Conservation (phyloP, 2,329 filamentous ascomycete species). For the Lecanosticta acicola region DNA sequence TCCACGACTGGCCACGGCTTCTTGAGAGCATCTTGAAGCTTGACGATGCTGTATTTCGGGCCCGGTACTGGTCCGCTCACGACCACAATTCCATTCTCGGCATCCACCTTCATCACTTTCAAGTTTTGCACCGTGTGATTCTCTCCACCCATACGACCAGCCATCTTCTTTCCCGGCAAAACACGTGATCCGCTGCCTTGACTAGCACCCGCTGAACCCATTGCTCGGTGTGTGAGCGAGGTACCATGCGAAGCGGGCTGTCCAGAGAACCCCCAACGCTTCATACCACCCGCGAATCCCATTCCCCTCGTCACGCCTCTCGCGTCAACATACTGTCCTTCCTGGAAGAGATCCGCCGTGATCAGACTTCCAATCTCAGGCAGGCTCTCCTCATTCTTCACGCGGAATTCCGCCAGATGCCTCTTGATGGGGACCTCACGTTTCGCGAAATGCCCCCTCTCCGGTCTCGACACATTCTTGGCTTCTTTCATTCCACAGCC, state of each 20-base stretch:
- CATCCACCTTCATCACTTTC: conserved; percentile 80
- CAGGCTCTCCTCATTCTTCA: conserved; percentile 67
- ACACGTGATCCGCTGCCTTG: conserved; percentile 92
- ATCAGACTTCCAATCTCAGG: conserved; percentile 70
- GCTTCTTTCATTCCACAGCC: conserved; percentile 70
- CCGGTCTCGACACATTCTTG: conserved; percentile 71
- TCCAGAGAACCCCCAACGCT: conserved; percentile 82
- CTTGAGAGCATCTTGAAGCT: conserved; percentile 85
- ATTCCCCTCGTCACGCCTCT: conserved; percentile 74
- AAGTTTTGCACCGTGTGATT: conserved; percentile 87
- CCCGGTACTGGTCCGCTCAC: conserved; percentile 83
- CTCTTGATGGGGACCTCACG: conserved; percentile 79
- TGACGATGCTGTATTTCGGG: conserved; percentile 78
- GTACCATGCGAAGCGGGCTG: conserved; percentile 93
- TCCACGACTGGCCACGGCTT: conserved; percentile 63
- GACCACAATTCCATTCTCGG: conserved; percentile 78
- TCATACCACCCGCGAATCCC: conserved; percentile 97
- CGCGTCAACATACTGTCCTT: conserved; percentile 86
- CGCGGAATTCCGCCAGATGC: conserved; percentile 79
- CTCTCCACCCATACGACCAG: conserved; percentile 88
- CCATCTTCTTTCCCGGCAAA: conserved; percentile 94
- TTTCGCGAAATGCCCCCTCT: conserved; percentile 81
- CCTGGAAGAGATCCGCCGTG: conserved; percentile 81
- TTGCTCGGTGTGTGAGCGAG: conserved; percentile 85
- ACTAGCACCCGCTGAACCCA: conserved; percentile 82